Evolutionary conservation across 768 basidiomycete genomes (phyloP), one percentile per base, ranked within the genome.

Genomic region (Hemileccinum impolitum): DNA sequence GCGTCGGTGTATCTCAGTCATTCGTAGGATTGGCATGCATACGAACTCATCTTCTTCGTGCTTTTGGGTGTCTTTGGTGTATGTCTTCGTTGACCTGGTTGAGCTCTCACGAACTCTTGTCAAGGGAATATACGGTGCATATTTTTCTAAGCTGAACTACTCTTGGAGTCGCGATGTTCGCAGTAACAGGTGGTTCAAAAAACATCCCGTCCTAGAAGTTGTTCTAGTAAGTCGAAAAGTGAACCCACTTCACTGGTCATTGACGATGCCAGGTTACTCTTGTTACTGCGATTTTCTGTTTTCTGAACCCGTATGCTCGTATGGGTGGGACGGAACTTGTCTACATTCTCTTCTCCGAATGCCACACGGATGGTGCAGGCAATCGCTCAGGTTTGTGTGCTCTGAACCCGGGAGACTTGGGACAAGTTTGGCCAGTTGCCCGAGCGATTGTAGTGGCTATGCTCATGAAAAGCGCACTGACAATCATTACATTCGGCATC

Each of bases 281-380:
- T 28, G 61, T 87, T 26, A 97, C 95, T 0, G 80, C 89, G 0
- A 56, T 80, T 4, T 67, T 95, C 38, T 87, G 87, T 56, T 95
- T 94, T 72, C 69, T 90, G 45, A 96, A 94, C 65, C 87, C 89
- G 0, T 97, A 85, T 62, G 87, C 91, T 6, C 82, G 87, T 32
- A 94, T 97, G 88, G 87, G 93, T 45, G 92, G 95, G 3, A 94
- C 95, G 2, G 94, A 99, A 61, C 84, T 97, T 19, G 88, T 99
- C 45, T 93, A 90, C 63, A 85, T 85, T 52, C 82, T 97, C 39
- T 92, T 97, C 62, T 78, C 87, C 1, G 94, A 96, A 70, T 99
- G 95, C 59, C 76, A 74, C 25, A 64, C 73, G 0, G 79, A 77
- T 41, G 77, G 80, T 47, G 60, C 69, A 6, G 75, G 82, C 55